Base-by-base conservation (phyloP, 1,139 yeast species). In the Taiozyma sp. region DNA sequence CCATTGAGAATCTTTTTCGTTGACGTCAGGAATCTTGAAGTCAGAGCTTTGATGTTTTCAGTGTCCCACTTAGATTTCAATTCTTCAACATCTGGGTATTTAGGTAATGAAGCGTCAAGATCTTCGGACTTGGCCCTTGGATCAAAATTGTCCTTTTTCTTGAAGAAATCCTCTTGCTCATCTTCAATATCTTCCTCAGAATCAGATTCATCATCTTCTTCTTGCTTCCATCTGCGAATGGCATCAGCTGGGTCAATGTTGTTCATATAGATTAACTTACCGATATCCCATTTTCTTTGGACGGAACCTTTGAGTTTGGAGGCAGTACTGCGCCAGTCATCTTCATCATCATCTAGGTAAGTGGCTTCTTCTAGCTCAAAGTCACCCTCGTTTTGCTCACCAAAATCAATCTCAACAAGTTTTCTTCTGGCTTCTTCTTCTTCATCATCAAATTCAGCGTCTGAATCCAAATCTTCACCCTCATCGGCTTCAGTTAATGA, bases 211-310 rank as follows among this genome's bases (percentile, higher is more conserved):
- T 65, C 62, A 9, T 68, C 74, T 34, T 75, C 80, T 55, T 79
- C 82, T 34, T 76, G 72, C 58, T 68, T 82, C 96, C 97, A 92
- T 67, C 93, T 80, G 47, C 72, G 74, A 46, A 92, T 72, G 29
- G 81, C 97, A 50, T 88, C 96, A 0, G 72, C 73, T 0, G 97
- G 93, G 9, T 83, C 80, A 43, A 90, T 73, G 58, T 87, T 87
- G 51, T 84, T 81, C 80, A 87, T 76, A 66, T 93, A 93, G 12
- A 93, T 72, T 51, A 93, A 72, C 64, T 87, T 89, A 62, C 87
- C 84, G 55, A 93, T 81, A 66, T 93, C 88, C 92, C 96, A 88
- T 55, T 74, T 70, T 71, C 74, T 81, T 67, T 68, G 71, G 61
- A 66, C 56, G 10, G 71, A 59, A 6, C 80, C 79, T 51, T 68